Evolutionary conservation across 768 basidiomycete genomes (phyloP).

Genomic region (Clavaria fumosa): DNA sequence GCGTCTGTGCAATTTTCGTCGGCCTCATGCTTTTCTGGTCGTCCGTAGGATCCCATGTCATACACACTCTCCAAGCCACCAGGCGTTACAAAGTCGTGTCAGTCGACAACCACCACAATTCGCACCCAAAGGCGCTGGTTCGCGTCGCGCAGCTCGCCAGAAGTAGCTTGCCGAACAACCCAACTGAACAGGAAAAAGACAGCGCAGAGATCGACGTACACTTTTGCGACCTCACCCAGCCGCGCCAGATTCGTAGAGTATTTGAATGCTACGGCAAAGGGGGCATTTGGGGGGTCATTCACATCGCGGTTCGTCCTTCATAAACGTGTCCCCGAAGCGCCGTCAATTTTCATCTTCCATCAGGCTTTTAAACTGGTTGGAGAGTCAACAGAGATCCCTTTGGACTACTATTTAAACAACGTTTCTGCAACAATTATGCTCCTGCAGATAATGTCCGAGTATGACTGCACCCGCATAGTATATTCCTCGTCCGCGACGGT

Average conservation of each 20-base stretch:
- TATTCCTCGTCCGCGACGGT: conserved; percentile 99
- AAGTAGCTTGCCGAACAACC: conserved; percentile 47
- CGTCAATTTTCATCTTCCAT: background rate
- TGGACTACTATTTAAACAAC: conserved; percentile 91
- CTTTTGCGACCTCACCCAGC: conserved; percentile 59
- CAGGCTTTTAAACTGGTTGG: conserved; percentile 97
- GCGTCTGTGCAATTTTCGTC: conserved; percentile 9
- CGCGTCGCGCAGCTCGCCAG: conserved; percentile 72
- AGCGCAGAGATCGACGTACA: conserved; percentile 59
- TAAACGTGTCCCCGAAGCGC: background rate
- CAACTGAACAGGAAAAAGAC: conserved; percentile 53
- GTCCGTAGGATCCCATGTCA: conserved; percentile 75
- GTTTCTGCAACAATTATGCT: conserved; percentile 79
- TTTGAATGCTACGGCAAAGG: conserved; percentile 79
- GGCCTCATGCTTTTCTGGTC: conserved; percentile 10
- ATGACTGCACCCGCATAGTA: conserved; percentile 73
- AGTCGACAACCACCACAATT: conserved; percentile 93
- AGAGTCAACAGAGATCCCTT: conserved; percentile 84
- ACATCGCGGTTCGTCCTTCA: conserved; percentile 63
- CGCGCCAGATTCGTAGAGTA: conserved; percentile 55
- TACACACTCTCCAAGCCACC: conserved; percentile 73
- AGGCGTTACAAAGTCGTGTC: conserved; percentile 86
- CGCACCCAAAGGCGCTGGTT: conserved; percentile 55
- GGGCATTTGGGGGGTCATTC: conserved; percentile 92
- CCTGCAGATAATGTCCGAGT: conserved; percentile 74